These are phyloP conservation scores for Candida multigemmis DNA, from an alignment of 805 yeast genomes.

Conservation along the genomic window DNA sequence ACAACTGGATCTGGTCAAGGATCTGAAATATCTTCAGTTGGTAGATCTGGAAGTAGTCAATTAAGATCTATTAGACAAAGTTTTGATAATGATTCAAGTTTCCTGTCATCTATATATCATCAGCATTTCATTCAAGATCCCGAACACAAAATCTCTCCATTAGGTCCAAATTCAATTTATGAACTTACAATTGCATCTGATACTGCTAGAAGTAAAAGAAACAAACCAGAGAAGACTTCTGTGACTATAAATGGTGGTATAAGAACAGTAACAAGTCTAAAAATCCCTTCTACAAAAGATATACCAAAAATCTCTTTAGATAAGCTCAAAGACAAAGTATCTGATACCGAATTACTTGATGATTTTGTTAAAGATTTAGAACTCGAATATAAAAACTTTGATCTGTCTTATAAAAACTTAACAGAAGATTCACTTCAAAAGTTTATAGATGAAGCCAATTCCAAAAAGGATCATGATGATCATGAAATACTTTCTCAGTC, in stretches of 20 bases:
- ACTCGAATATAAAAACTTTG: slow-evolving; percentile 25
- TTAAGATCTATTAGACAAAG: slow-evolving; percentile 16
- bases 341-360: slow-evolving; percentile 10
- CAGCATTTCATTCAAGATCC: slow-evolving; percentile 5
- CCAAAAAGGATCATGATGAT: slow-evolving; percentile 2
- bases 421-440: slow-evolving; percentile 28
- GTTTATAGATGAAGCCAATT: slow-evolving; percentile 10
- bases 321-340: slow-evolving; percentile 17
- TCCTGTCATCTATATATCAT: slow-evolving; percentile 17
- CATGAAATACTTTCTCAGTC: slow-evolving; percentile 4
- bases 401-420: slow-evolving; percentile 24
- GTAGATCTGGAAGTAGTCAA: too few relatives aligned
- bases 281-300: slow-evolving; percentile 69
- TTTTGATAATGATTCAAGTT: slow-evolving; percentile 21
- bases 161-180: slow-evolving; percentile 70
- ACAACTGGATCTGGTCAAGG: slow-evolving; percentile 4
- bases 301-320: slow-evolving; percentile 70
- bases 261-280: slow-evolving; percentile 34
- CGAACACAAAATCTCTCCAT: slow-evolving; percentile 32
- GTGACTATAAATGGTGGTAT: slow-evolving; percentile 34
- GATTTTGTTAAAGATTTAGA: slow-evolving; percentile 10
- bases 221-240: slow-evolving; percentile 20
- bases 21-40: neutral
- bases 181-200: slow-evolving; percentile 63
- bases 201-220: slow-evolving; percentile 25